Evolutionary conservation across 495 filamentous ascomycete species (phyloP).

Genomic region (Penicillium bovifimosum): DNA sequence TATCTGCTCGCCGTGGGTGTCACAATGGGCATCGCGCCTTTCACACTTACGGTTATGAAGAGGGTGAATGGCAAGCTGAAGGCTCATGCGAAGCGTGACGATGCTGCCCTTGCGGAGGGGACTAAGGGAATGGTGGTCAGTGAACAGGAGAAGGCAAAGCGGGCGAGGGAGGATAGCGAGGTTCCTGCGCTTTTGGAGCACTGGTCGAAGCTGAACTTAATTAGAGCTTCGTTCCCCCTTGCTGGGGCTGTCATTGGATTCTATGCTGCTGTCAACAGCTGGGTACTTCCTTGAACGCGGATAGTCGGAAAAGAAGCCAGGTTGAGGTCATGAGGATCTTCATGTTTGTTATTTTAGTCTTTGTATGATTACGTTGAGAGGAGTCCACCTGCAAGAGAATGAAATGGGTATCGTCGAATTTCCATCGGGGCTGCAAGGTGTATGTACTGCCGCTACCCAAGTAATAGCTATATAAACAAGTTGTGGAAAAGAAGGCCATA

Average conservation of each 20-base stretch:
- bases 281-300: not conserved
- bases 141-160: constrained; percentile 15
- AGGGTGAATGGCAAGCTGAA: constrained; percentile 20
- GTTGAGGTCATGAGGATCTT: not conserved
- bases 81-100: constrained; percentile 21
- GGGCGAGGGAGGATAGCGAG: constrained; percentile 19
- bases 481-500: not conserved
- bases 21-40: constrained; percentile 31
- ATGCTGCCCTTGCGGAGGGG: constrained; percentile 14
- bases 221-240: constrained; percentile 15
- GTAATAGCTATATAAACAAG: constrained; percentile 2
- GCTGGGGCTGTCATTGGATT: constrained; percentile 21
- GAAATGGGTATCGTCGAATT: constrained; percentile 3
- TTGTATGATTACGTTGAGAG: not conserved
- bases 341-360: too few species aligned
- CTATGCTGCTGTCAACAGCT: constrained; percentile 10
- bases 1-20: constrained; percentile 21
- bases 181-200: constrained; percentile 14
- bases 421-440: not conserved
- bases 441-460: not conserved
- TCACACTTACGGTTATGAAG: constrained; percentile 26
- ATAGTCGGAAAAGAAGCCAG: not conserved
- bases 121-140: constrained; percentile 13
- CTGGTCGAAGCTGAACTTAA: constrained; percentile 21
- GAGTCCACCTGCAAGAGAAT: not conserved